Base-by-base conservation (phyloP, 768 basidiomycete genomes). In the Lyophyllum shimeji region DNA sequence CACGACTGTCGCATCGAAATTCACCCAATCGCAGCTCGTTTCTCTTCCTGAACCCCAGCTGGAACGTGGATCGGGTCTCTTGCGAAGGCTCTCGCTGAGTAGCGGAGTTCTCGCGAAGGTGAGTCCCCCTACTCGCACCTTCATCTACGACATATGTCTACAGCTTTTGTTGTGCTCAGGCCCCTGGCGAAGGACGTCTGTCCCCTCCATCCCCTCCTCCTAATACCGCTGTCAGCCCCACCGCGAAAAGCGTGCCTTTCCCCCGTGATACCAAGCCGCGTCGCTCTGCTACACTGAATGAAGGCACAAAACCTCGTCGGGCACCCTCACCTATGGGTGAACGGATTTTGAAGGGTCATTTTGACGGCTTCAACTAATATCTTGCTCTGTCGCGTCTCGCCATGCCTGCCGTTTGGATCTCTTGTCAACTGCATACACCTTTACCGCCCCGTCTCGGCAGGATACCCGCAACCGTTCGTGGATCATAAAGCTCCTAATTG, bases 261-360 rank as follows among this genome's bases (percentile, higher is more conserved):
- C 48, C 62, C 15, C 71, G 70, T 37, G 65, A 56, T 60, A 73
- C 68, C 50, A 71, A 69, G 61, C 75, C 75, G 13, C 79, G 77
- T 54, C 85, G 88, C 18, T 80, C 86, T n/a, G 82, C 86, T 3
- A 87, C 86, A 18, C 67, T 86, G 52, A 79, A 78, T 42, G 66
- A 69, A 46, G 74, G 77, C 13, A 59, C 69, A n/a, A 79, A 79
- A 48, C 79, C 79, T 9, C 84, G 82, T 53, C 76, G 84, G 58
- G 89, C 88, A 2, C 91, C 90, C 18, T 91, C 89, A 37, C 91
- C 91, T 6, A 93, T 93, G 92, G 93, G 91, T 60, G 92, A 94
- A 72, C 80, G 92, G 56, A 93, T 94, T 57, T 80, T 94, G 62
- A 94, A 90, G 76, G 92, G 92, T 8, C 92, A 94, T 64, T 94